These are phyloP conservation scores for Cordyceps cateniannulata DNA, from an alignment of 2,329 filamentous ascomycete species.

Conservation along the genomic window DNA sequence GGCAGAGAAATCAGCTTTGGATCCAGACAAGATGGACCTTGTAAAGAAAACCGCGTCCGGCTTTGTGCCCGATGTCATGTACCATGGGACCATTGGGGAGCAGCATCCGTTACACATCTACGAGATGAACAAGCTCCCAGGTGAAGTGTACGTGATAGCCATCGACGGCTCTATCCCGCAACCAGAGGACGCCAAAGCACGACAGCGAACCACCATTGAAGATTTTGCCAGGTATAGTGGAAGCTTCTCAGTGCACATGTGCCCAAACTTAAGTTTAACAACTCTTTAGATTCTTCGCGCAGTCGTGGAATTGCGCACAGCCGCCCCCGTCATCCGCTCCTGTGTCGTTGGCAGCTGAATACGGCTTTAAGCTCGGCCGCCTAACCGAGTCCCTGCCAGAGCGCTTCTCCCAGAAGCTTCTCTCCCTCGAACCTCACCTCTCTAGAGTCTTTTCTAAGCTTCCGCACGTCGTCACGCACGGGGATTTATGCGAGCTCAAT, in stretches of 20 bases:
- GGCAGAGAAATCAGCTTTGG: constrained; percentile 3
- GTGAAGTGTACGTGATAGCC: neutral
- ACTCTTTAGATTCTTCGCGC: constrained; percentile 14
- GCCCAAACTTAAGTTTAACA: no score
- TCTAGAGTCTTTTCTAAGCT: constrained; percentile 14
- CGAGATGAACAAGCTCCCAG: constrained; percentile 15
- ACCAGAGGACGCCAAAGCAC: no score
- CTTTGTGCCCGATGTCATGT: constrained; percentile 11
- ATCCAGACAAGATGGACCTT: constrained; percentile 7
- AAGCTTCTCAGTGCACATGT: no score
- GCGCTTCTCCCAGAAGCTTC: constrained; percentile 11
- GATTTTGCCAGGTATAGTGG: constrained; percentile 9
- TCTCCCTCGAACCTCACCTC: constrained; percentile 6
- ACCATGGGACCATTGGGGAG: constrained; percentile 15
- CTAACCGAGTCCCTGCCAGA: constrained; percentile 11
- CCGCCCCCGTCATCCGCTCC: neutral
- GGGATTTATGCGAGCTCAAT: constrained; percentile 24
- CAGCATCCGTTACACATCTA: constrained; percentile 13
- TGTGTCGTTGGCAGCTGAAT: constrained; percentile 9
- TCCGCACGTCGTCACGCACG: constrained; percentile 20
- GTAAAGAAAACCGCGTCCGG: constrained; percentile 2
- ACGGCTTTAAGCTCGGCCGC: constrained; percentile 6
- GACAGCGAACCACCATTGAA: constrained; percentile 1
- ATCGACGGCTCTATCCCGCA: no score
- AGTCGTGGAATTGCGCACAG: constrained; percentile 14